Base-by-base conservation (phyloP, 768 basidiomycete species). In the Lentinula detonsa region DNA sequence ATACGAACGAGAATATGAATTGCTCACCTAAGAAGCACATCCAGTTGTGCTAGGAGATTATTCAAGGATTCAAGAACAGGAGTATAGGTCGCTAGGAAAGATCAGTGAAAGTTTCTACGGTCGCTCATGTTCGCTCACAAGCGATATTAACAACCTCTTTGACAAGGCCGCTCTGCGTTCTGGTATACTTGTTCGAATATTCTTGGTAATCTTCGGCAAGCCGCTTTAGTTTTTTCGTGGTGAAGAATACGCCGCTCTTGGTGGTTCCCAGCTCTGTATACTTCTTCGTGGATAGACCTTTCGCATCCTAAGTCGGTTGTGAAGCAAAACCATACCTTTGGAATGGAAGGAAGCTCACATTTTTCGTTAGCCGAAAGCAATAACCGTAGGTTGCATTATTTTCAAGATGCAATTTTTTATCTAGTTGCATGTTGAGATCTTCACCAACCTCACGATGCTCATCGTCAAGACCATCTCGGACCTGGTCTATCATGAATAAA, bases 391-490 rank as follows among this genome's bases (percentile, higher is more conserved):
- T 83, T 60, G 83, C 81, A 57, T 89, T 91, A 66, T 95, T 95
- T 75, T 99, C 97, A 33, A 99, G 77, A 72, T 98, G 97, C 10
- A 98, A 74, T 75, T 98, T 98, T 76, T 96, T 96, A 72, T 97
- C 92, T 2, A 93, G 81, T 15, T 96, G 94, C 9, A 99, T 66
- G 8, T 80, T 82, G 5, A 98, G 78, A 42, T 91, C 90, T 6
- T 78, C 72, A 5, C 89, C 89, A 0, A 85, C 87, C 1, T 76
- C 67, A 6, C 76, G 73, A 71, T 98, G 95, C 69, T 97, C 94
- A 11, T 76, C 78, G 66, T 99, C 93, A 16, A 99, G 75, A 0
- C 83, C 85, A 68, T 95, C 93, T 34, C 92, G 85, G 0, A 85
- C 80, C 77, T 86, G 61, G 21, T 16, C 21, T n/a, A 42, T 13